phyloP scores from a whole-genome alignment of 2,329 filamentous ascomycete genomes.

The Hypoxylon sp. region DNA sequence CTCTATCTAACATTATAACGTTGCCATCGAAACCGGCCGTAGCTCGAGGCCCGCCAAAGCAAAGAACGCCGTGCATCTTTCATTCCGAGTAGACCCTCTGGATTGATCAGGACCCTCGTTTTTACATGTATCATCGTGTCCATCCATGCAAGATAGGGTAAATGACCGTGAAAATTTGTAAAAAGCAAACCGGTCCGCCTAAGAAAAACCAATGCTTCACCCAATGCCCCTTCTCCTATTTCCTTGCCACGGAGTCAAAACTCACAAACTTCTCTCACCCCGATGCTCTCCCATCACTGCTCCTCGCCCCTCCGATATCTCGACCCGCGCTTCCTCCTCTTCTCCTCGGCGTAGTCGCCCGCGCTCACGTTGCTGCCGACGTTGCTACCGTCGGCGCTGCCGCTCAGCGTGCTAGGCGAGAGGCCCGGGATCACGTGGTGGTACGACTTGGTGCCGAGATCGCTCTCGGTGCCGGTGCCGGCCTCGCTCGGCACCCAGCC shows the following conservation, averaged over 20 bases:
- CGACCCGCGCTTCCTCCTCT: slow-evolving; percentile 55
- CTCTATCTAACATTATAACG: slow-evolving; percentile 10
- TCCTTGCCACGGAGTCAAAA: neutral
- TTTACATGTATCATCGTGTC: slow-evolving; percentile 18
- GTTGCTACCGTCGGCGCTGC: slow-evolving; percentile 29
- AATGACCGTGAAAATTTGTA: too few species aligned
- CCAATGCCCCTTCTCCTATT: neutral
- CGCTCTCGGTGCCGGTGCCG: slow-evolving; percentile 54
- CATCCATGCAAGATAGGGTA: neutral
- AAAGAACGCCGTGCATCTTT: slow-evolving; percentile 11
- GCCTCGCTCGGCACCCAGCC: slow-evolving; percentile 56
- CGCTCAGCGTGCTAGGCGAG: slow-evolving; percentile 50
- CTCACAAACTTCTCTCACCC: neutral
- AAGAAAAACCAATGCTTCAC: too few species aligned
- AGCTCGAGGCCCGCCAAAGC: neutral
- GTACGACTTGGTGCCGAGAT: slow-evolving; percentile 69
- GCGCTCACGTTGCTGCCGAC: slow-evolving; percentile 13
- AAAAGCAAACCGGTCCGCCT: slow-evolving; percentile 1
- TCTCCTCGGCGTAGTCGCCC: slow-evolving; percentile 58
- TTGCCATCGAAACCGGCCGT: neutral
- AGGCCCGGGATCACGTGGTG: slow-evolving; percentile 67
- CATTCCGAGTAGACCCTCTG: neutral
- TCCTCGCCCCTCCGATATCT: slow-evolving; percentile 27
- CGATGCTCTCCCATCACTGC: neutral
- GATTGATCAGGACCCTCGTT: slow-evolving; percentile 2